These are phyloP conservation scores for Ophiostoma pallidulum DNA, from an alignment of 2,329 filamentous ascomycete species.

Conservation along the genomic window DNA sequence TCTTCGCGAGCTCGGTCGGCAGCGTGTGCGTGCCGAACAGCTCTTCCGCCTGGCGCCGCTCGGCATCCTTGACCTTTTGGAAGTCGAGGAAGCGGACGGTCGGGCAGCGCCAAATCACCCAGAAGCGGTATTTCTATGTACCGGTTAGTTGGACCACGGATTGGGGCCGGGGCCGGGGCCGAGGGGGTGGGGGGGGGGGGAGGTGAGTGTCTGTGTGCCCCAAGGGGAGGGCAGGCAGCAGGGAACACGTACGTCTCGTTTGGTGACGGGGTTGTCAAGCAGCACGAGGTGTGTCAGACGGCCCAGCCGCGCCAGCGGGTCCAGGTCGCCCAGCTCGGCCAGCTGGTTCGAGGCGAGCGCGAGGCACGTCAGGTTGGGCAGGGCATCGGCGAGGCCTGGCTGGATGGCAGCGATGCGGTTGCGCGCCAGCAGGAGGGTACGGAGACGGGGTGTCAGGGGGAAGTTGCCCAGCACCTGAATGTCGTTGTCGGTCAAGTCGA, in stretches of 20 bases:
- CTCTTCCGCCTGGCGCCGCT: constrained; percentile 65
- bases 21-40: constrained; percentile 73
- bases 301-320: constrained; percentile 60
- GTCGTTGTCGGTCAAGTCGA: constrained; percentile 98
- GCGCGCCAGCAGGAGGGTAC: constrained; percentile 77
- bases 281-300: constrained; percentile 72
- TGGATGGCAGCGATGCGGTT: constrained; percentile 84
- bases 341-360: constrained; percentile 78
- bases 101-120: constrained; percentile 80
- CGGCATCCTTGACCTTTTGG: constrained; percentile 77
- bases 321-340: constrained; percentile 75
- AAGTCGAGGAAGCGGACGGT: constrained; percentile 86
- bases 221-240: not conserved
- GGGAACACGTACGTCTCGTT: constrained; percentile 66
- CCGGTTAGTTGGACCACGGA: no score
- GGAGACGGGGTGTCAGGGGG: constrained; percentile 78
- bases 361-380: constrained; percentile 75
- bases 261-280: constrained; percentile 79
- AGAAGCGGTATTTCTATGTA: constrained; percentile 76
- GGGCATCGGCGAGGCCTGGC: constrained; percentile 58
- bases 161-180: no score
- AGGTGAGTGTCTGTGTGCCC: no score
- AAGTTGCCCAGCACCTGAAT: constrained; percentile 86
- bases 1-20: constrained; percentile 70
- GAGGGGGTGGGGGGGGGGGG: no score